Conservation (phyloP, 306 rosid species). For the Clitoria ternatea region DNA sequence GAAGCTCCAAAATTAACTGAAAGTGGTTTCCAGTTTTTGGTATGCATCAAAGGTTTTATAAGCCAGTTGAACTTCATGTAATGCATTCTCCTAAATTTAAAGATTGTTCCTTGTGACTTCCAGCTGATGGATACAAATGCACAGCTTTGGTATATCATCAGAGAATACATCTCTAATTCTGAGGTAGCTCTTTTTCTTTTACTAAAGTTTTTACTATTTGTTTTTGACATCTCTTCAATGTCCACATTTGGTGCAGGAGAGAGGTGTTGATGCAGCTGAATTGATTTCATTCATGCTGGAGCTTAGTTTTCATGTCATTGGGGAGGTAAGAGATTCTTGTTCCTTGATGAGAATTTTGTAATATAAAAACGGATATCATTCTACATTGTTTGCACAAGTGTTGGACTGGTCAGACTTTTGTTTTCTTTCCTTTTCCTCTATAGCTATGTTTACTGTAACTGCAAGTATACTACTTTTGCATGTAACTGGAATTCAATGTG, state of each 20-base stretch:
- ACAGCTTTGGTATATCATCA: slow-evolving; percentile 95
- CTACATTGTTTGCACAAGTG: slow-evolving; percentile 2
- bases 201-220: slow-evolving; percentile 4
- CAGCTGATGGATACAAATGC: slow-evolving; percentile 99
- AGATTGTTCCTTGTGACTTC: slow-evolving; percentile 33
- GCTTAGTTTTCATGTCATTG: slow-evolving; percentile 95
- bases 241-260: slow-evolving; percentile 57
- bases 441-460: neutral
- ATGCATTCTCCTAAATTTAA: slow-evolving; percentile 29
- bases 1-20: slow-evolving; percentile 87
- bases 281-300: slow-evolving; percentile 88
- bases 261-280: slow-evolving; percentile 82
- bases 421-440: slow-evolving; percentile 4
- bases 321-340: slow-evolving; percentile 59
- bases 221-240: slow-evolving; percentile 11
- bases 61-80: slow-evolving; percentile 27
- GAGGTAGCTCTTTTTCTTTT: slow-evolving; percentile 50
- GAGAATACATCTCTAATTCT: slow-evolving; percentile 91
- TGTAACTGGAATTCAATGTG: slow-evolving; percentile 9
- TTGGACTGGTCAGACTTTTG: neutral
- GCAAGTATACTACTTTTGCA: slow-evolving; percentile 1
- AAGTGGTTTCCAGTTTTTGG: slow-evolving; percentile 99
- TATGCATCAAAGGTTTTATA: slow-evolving; percentile 45
- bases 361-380: slow-evolving; percentile 2
- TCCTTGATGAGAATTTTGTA: neutral